Evolutionary conservation across 371 early-diverging fungal species (phyloP), one percentile per base, ranked within the genome.

Genomic region (Rhizomucor miehei): DNA sequence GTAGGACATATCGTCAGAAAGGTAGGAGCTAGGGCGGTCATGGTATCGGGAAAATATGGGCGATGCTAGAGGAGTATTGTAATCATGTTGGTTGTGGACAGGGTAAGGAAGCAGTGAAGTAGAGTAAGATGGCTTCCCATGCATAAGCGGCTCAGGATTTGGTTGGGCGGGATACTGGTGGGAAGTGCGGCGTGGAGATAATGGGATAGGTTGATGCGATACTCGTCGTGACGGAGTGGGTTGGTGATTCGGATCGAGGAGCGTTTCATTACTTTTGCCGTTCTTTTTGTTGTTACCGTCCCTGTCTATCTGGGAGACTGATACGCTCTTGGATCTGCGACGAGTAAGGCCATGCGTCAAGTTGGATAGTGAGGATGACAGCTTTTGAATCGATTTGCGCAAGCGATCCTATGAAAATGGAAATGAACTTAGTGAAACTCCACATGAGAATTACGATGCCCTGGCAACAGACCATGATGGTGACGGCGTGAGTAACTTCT

Each of bases 391-490:
- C 23, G 64, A 59, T 48, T 59, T 64, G 13, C 59, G 64, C 29
- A 64, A 25, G 12, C 64, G 59, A 41, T 59, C 64, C 61, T 60
- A 45, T n/a, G n/a, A n/a, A n/a, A n/a, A n/a, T n/a, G n/a, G n/a
- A n/a, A n/a, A n/a, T n/a, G n/a, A n/a, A n/a, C n/a, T n/a, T n/a
- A n/a, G n/a, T n/a, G 13, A 14, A 46, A 52, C 38, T n/a, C 35
- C 19, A 44, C 16, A 44, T 44, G 8, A 44, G 19, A 12, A 8
- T 19, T 9, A 17, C 44, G 44, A 44, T 44, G n/a, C 11, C 19
- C 9, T 19, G 10, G 11, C 14, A 44, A 24, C 17, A 52, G 59
- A 65, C 69, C 71, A 71, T 67, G 29, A 73, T 69, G 11, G 66
- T 69, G 10, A 59, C 57, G 37, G 65, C 56, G 1, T 64, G 59